Percentiles rank a stretch among this genome's conserved stretches.
phyloP scores from a whole-genome alignment of 345 rosid species.

The Murraya koenigii region DNA sequence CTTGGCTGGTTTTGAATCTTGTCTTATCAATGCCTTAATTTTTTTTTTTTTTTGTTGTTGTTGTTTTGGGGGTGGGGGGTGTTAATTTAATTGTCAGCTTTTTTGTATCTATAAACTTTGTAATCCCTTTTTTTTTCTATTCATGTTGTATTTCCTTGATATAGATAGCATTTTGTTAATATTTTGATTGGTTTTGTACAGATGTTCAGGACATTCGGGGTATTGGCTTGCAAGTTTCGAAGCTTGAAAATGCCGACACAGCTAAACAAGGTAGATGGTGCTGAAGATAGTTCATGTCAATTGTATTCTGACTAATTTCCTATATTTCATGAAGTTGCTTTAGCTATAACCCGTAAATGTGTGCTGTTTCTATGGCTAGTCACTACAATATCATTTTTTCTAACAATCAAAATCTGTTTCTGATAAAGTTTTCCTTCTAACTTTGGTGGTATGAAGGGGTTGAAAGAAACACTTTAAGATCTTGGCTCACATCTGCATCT shows the following conservation, averaged over 20 bases:
- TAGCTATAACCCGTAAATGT: neutral
- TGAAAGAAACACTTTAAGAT: constrained; percentile 51
- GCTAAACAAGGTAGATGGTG: constrained; percentile 50
- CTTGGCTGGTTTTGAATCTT: too few species aligned
- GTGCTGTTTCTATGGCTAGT: neutral
- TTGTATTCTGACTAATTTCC: neutral
- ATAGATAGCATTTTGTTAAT: neutral
- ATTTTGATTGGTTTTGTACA: constrained; percentile 19
- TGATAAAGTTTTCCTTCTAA: constrained; percentile 5
- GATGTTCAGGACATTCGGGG: constrained; percentile 90
- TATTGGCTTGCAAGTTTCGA: constrained; percentile 94
- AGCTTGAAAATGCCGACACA: constrained; percentile 69
- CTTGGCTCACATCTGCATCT: constrained; percentile 68
- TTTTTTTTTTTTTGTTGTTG: too few species aligned
- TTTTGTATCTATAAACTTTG: neutral
- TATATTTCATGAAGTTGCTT: neutral
- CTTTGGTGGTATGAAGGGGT: constrained; percentile 30
- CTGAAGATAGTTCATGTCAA: constrained; percentile 12
- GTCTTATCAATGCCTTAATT: too few species aligned
- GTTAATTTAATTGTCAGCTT: neutral
- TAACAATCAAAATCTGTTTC: constrained; percentile 4
- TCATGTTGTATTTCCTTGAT: neutral
- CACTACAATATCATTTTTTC: neutral
- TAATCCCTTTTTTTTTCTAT: neutral
- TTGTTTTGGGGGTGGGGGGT: too few species aligned